Evolutionary conservation across 2,329 filamentous ascomycete genomes (phyloP).

Genomic region (Nothopassalora personata): DNA sequence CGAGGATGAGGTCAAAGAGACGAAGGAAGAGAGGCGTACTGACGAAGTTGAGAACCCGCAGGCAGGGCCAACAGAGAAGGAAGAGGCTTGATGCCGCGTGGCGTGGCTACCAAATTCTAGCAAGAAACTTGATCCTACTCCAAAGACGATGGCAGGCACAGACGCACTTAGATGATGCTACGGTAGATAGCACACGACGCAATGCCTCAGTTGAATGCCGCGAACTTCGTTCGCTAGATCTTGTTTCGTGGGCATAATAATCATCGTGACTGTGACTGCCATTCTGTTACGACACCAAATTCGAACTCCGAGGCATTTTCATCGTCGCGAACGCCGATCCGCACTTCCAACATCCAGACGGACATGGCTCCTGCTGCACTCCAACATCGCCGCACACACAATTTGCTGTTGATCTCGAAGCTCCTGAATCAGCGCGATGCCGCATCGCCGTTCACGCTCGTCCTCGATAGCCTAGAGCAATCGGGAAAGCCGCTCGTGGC

Average conservation of each 20-base stretch:
- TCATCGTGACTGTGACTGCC: not conserved
- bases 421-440: slow-evolving; percentile 72
- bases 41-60: not conserved
- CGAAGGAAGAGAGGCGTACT: not conserved
- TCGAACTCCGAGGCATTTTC: not conserved
- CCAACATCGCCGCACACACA: slow-evolving; percentile 73
- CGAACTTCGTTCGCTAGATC: not conserved
- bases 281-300: not conserved
- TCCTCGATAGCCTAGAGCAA: slow-evolving; percentile 83
- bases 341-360: not conserved
- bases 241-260: not conserved
- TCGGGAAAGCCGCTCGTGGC: slow-evolving; percentile 62
- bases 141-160: too few species aligned
- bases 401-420: slow-evolving; percentile 75
- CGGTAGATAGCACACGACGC: too few species aligned
- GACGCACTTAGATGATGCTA: too few species aligned
- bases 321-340: not conserved
- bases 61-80: not conserved
- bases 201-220: too few species aligned
- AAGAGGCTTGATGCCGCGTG: not conserved
- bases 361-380: slow-evolving; percentile 54
- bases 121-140: too few species aligned
- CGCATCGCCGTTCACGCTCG: slow-evolving; percentile 77
- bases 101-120: not conserved
- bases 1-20: not conserved